Evolutionary conservation across 2,329 filamentous ascomycete genomes (phyloP), one percentile per base, ranked within the genome.

Genomic region (Bipolaris cookei): DNA sequence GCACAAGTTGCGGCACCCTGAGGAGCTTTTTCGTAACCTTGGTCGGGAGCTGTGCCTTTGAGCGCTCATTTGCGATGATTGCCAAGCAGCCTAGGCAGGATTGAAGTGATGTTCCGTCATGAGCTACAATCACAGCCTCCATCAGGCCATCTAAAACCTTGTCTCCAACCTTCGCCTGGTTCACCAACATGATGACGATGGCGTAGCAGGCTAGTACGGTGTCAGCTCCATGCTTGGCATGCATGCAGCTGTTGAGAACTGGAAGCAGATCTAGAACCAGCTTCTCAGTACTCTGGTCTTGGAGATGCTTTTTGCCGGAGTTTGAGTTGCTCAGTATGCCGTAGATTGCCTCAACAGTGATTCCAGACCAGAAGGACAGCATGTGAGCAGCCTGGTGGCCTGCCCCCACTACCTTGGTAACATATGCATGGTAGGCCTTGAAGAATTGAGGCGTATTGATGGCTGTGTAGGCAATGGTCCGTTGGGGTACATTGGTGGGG

Each of bases 201-300:
- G 97, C 97, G 75, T 97, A 98, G 55, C 90, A 93, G 14, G 90
- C 92, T 58, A 96, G 85, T 63, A 93, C 90, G 39, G 97, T 81
- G 60, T 94, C 91, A 0, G 92, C 86, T 0, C 89, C 87, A 59
- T 89, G 87, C 67, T 88, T 88, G 80, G 94, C 84, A 7, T 88
- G 83, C 59, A 98, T 83, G 1, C 90, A 91, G 62, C 91, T 88
- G 58, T 91, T 90, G 30, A 99, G 82, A 2, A 92, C 79, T 67
- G 81, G 92, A 76, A 82, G 82, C 72, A 84, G 86, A 69, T 79
- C 87, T 20, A 96, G 80, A 13, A 98, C 80, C 13, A 90, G 76
- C 67, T 90, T 87, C 71, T 97, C 90, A 64, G 93, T 88, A 66
- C 92, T 90, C 69, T 95, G 89, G 65, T 85, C 84, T 75, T 96